phyloP scores from a whole-genome alignment of 2,329 filamentous ascomycete species.

The Cladorrhinum sp. region DNA sequence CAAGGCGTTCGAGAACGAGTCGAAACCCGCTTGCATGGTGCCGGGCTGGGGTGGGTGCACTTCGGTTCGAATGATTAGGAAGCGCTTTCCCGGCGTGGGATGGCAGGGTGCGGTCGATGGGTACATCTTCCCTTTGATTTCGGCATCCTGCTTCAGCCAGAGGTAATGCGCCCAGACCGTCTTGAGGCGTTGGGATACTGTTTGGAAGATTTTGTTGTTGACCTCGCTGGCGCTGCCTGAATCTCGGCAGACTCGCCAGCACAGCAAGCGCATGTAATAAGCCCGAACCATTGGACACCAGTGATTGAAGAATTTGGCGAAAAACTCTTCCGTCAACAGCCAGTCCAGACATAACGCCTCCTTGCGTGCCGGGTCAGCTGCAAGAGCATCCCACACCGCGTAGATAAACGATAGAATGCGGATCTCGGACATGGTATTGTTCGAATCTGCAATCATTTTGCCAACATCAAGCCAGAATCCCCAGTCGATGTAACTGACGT shows the following conservation, averaged over 20 bases:
- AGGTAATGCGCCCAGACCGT: slow-evolving; percentile 77
- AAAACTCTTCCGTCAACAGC: slow-evolving; percentile 70
- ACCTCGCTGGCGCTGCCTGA: slow-evolving; percentile 61
- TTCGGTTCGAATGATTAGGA: slow-evolving; percentile 86
- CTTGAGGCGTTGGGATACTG: slow-evolving; percentile 65
- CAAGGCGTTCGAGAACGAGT: slow-evolving; percentile 37
- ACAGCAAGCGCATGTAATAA: slow-evolving; percentile 86
- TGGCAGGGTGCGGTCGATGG: slow-evolving; percentile 79
- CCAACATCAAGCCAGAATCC: slow-evolving; percentile 81
- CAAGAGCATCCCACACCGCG: slow-evolving; percentile 72
- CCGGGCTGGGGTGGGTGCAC: slow-evolving; percentile 43
- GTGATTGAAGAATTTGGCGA: slow-evolving; percentile 82
- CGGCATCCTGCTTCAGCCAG: slow-evolving; percentile 66
- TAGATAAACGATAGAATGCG: slow-evolving; percentile 79
- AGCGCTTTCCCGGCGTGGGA: slow-evolving; percentile 78
- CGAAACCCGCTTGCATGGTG: slow-evolving; percentile 50
- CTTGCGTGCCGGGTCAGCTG: slow-evolving; percentile 64
- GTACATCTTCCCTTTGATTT: slow-evolving; percentile 49
- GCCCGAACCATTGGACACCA: slow-evolving; percentile 95
- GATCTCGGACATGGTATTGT: slow-evolving; percentile 88
- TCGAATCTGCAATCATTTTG: slow-evolving; percentile 72
- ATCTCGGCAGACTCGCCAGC: slow-evolving; percentile 82
- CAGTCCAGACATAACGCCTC: slow-evolving; percentile 68
- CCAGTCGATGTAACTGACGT: slow-evolving; percentile 64
- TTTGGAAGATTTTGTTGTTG: slow-evolving; percentile 67